Conservation (phyloP, 345 rosid species). For the Clausena lansium region DNA sequence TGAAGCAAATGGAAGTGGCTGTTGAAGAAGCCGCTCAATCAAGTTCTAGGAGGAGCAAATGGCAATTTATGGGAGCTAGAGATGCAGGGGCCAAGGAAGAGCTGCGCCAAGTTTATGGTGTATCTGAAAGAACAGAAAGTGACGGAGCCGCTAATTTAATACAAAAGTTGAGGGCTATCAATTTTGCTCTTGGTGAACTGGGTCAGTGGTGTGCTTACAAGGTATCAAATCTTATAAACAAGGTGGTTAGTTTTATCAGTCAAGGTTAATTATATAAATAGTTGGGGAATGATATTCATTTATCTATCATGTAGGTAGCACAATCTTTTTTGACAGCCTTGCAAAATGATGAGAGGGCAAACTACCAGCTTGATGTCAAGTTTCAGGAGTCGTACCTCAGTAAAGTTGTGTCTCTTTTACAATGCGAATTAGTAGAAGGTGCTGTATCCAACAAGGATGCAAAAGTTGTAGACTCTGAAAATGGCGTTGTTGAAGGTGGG, state of each 20-base stretch:
- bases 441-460: slow-evolving; percentile 67
- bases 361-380: slow-evolving; percentile 91
- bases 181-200: slow-evolving; percentile 87
- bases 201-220: slow-evolving; percentile 99
- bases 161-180: slow-evolving; percentile 91
- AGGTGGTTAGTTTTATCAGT: slow-evolving; percentile 4
- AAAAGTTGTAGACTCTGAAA: slow-evolving; percentile 36
- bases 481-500: slow-evolving; percentile 31
- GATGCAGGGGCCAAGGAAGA: slow-evolving; percentile 99
- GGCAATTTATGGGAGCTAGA: slow-evolving; percentile 99
- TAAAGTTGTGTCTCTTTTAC: slow-evolving; percentile 75
- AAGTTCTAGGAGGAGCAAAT: slow-evolving; percentile 86
- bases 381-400: slow-evolving; percentile 87
- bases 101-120: slow-evolving; percentile 92
- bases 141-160: slow-evolving; percentile 96
- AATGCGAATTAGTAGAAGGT: slow-evolving; percentile 87
- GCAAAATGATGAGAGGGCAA: slow-evolving; percentile 90
- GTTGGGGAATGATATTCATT: slow-evolving; percentile 2
- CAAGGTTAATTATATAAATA: not conserved
- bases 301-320: slow-evolving; percentile 61
- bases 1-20: slow-evolving; percentile 82
- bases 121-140: slow-evolving; percentile 95
- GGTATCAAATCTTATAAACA: slow-evolving; percentile 39
- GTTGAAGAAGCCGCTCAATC: slow-evolving; percentile 94
- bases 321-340: slow-evolving; percentile 87